Evolutionary conservation across 257 asterid genomes (phyloP).

Genomic region (Solanum phureja): DNA sequence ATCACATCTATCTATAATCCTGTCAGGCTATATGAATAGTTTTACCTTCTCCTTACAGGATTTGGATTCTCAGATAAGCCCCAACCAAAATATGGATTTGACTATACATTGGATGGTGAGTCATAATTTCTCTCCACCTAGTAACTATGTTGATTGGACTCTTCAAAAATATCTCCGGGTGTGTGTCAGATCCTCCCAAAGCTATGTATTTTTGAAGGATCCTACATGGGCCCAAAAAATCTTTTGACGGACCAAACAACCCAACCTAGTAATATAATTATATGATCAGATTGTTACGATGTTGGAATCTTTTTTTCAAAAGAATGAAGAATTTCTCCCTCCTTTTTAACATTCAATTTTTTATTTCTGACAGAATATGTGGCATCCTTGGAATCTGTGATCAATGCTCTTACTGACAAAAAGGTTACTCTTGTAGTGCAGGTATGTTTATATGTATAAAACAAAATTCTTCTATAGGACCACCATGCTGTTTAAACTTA

Average conservation of each 20-base stretch:
- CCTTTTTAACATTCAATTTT: background rate
- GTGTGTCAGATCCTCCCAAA: background rate
- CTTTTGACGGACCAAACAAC: background rate
- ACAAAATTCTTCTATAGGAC: background rate
- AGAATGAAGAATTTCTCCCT: background rate
- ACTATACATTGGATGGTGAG: slow-evolving; percentile 83
- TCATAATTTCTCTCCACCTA: background rate
- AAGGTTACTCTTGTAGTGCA: slow-evolving; percentile 77
- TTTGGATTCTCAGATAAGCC: slow-evolving; percentile 98
- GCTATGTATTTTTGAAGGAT: background rate
- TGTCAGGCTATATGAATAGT: background rate
- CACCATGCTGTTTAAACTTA: background rate
- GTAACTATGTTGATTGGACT: background rate
- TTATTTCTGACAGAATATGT: slow-evolving; percentile 51
- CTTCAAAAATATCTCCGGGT: background rate
- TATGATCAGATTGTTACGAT: background rate
- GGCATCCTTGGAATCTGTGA: slow-evolving; percentile 53
- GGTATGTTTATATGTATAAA: slow-evolving; percentile 28
- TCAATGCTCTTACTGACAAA: slow-evolving; percentile 41
- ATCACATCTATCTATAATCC: background rate
- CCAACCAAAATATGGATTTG: slow-evolving; percentile 84
- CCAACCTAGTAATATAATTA: background rate
- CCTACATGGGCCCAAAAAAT: background rate
- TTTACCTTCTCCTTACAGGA: slow-evolving; percentile 38
- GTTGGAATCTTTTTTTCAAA: background rate